A percentile compares a stretch with the other conserved stretches of the same genome.
phyloP scores from a whole-genome alignment of 108 stramenopile genomes.

The Skeletonema grethae region DNA sequence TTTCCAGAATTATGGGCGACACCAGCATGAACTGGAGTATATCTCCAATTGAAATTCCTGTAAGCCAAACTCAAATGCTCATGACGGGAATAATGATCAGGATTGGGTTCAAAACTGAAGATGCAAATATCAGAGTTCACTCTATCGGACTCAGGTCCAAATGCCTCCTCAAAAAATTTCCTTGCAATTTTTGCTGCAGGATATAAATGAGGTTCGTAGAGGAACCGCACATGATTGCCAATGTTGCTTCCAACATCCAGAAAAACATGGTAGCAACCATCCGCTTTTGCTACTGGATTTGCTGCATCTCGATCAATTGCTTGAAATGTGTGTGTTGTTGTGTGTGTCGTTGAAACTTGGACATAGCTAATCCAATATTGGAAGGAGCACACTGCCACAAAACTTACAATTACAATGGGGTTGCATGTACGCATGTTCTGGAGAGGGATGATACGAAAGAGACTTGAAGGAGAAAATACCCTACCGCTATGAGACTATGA shows the following conservation, averaged over 20 bases:
- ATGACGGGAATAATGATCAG: constrained; percentile 15
- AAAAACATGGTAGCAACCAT: constrained; percentile 41
- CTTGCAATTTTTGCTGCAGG: neutral
- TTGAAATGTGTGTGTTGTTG: no score
- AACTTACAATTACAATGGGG: no score
- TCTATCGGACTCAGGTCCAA: constrained; percentile 2
- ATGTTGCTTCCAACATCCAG: constrained; percentile 44
- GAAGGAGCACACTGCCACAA: no score
- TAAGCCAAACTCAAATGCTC: constrained; percentile 16
- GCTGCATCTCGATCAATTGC: no score
- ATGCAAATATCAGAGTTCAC: constrained; percentile 26
- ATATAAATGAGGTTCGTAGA: constrained; percentile 35
- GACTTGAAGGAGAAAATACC: no score
- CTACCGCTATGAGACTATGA: no score
- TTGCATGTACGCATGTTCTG: no score
- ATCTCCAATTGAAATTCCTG: constrained; percentile 19
- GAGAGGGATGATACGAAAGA: no score
- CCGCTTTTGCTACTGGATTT: constrained; percentile 4
- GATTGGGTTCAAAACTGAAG: constrained; percentile 42
- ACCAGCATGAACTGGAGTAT: constrained; percentile 24
- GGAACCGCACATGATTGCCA: constrained; percentile 37
- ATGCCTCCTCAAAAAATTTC: constrained; percentile 16
- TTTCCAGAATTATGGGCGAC: constrained; percentile 14
- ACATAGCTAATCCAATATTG: no score
- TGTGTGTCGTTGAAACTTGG: no score